phyloP scores from a whole-genome alignment of 371 early-diverging fungal genomes.

The Mucor lusitanicus region DNA sequence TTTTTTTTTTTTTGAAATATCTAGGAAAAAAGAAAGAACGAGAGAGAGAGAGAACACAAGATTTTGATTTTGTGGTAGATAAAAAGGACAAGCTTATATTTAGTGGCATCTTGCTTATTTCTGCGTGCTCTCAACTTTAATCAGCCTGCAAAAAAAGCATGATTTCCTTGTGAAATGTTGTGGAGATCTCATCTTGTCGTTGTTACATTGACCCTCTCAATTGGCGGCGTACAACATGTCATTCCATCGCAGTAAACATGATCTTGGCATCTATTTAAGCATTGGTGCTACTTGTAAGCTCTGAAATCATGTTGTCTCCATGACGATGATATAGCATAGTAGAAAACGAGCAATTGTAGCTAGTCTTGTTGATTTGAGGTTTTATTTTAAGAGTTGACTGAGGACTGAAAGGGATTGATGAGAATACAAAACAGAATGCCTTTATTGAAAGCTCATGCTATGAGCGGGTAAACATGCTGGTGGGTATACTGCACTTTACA shows the following conservation, averaged over 20 bases:
- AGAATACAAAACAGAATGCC: neutral
- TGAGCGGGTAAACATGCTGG: neutral
- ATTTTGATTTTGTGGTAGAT: neutral
- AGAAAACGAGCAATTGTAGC: too few relatives aligned
- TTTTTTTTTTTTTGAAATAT: slow-evolving; percentile 1
- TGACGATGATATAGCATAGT: neutral
- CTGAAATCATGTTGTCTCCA: neutral
- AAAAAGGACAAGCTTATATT: neutral
- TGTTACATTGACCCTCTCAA: neutral
- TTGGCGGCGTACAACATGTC: neutral
- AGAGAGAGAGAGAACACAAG: neutral
- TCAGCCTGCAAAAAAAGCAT: neutral
- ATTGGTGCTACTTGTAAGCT: neutral
- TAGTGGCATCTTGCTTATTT: neutral
- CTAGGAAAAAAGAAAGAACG: neutral
- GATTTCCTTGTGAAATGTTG: neutral
- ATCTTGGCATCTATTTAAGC: neutral
- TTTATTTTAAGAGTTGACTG: neutral
- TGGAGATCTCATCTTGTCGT: neutral
- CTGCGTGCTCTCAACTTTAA: too few relatives aligned
- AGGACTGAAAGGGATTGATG: neutral
- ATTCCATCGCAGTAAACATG: neutral
- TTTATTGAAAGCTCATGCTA: neutral
- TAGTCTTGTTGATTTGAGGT: too few relatives aligned
- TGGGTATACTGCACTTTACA: slow-evolving; percentile 21